Conservation (phyloP, 768 basidiomycete genomes). For the Leucocoprinus birnbaumii region DNA sequence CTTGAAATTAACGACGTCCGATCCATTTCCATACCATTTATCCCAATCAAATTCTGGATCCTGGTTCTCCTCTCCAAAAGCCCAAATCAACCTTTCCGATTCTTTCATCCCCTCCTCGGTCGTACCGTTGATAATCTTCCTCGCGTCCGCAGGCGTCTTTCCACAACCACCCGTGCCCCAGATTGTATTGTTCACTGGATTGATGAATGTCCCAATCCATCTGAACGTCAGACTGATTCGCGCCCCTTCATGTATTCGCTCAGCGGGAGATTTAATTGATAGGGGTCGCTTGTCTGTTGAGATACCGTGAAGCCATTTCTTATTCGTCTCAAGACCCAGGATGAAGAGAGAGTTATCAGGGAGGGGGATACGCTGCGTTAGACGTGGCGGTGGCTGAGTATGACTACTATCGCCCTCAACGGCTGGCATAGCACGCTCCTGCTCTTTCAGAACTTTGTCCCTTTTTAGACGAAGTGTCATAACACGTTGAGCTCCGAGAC, state of each 20-base stretch:
- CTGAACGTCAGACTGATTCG: slow-evolving; percentile 82
- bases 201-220: slow-evolving; percentile 74
- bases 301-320: slow-evolving; percentile 74
- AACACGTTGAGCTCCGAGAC: slow-evolving; percentile 70
- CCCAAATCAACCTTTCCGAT: slow-evolving; percentile 6
- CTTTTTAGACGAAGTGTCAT: slow-evolving; percentile 76
- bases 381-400: slow-evolving; percentile 25
- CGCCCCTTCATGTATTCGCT: slow-evolving; percentile 53
- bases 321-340: slow-evolving; percentile 71
- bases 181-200: slow-evolving; percentile 45
- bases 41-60: slow-evolving; percentile 17
- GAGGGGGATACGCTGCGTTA: slow-evolving; percentile 63
- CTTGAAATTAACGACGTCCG: slow-evolving; percentile 15
- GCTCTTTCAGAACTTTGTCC: slow-evolving; percentile 27
- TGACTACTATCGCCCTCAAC: too few relatives aligned
- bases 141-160: slow-evolving; percentile 54
- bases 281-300: slow-evolving; percentile 70
- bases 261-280: slow-evolving; percentile 47
- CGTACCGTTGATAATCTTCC: slow-evolving; percentile 13
- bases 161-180: slow-evolving; percentile 73
- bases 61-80: slow-evolving; percentile 19
- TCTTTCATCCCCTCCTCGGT: slow-evolving; percentile 6
- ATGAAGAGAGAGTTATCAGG: slow-evolving; percentile 85
- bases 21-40: slow-evolving; percentile 16
- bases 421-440: slow-evolving; percentile 9